phyloP scores from a whole-genome alignment of 2,329 filamentous ascomycete genomes.

The Penicillium verrucosum region DNA sequence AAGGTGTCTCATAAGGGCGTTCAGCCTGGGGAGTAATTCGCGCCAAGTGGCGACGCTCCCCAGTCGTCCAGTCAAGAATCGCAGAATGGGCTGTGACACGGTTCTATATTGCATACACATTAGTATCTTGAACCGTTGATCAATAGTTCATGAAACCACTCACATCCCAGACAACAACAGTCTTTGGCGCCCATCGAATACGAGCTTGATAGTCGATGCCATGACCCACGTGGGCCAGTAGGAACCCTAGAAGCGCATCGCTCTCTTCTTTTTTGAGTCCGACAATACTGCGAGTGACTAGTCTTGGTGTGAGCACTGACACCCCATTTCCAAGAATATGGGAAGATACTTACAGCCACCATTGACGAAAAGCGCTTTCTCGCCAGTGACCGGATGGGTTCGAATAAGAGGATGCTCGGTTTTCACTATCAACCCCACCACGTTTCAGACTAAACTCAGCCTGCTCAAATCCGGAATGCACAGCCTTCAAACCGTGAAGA shows the following conservation, averaged over 20 bases:
- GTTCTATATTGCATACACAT: constrained; percentile 25
- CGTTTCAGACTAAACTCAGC: constrained; percentile 61
- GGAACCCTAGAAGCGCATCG: constrained; percentile 35
- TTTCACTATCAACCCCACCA: constrained; percentile 65
- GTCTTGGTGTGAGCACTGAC: constrained; percentile 21
- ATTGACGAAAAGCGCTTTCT: constrained; percentile 41
- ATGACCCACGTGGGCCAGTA: constrained; percentile 19
- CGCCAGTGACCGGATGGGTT: constrained; percentile 36
- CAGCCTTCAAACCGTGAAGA: constrained; percentile 72
- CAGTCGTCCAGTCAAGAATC: constrained; percentile 30
- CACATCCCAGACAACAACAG: constrained; percentile 40
- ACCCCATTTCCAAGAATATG: not conserved
- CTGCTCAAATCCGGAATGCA: constrained; percentile 78
- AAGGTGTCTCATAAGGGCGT: constrained; percentile 24
- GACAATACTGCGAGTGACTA: constrained; percentile 38
- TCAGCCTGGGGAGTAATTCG: constrained; percentile 32
- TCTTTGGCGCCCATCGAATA: constrained; percentile 27
- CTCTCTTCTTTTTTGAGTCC: constrained; percentile 45
- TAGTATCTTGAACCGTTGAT: constrained; percentile 26
- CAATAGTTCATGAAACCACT: constrained; percentile 32
- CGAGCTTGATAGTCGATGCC: constrained; percentile 27
- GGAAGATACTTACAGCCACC: constrained; percentile 16
- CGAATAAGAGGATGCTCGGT: constrained; percentile 69
- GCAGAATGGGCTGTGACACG: constrained; percentile 39
- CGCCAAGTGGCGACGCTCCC: constrained; percentile 29